Conservation (phyloP, 2,329 filamentous ascomycete genomes). For the Aureobasidium sp. region DNA sequence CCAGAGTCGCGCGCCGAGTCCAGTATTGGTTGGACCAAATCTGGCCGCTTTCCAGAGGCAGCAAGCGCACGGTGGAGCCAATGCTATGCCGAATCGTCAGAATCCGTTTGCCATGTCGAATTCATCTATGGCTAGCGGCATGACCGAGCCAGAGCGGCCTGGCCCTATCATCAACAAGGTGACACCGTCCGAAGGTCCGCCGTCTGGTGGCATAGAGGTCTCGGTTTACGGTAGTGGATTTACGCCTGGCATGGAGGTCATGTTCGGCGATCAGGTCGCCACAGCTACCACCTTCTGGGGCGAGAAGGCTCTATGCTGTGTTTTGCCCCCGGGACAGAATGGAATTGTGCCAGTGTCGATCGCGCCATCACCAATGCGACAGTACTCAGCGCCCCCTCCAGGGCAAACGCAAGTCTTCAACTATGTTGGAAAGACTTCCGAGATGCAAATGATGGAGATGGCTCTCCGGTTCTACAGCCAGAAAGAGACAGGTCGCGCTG, state of each 20-base stretch:
- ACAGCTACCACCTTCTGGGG: slow-evolving; percentile 76
- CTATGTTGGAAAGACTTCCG: slow-evolving; percentile 65
- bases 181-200: slow-evolving; percentile 75
- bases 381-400: slow-evolving; percentile 17
- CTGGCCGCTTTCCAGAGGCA: slow-evolving; percentile 28
- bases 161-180: slow-evolving; percentile 70
- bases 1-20: slow-evolving; percentile 71
- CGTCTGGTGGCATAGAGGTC: slow-evolving; percentile 77
- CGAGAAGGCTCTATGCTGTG: slow-evolving; percentile 69
- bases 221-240: slow-evolving; percentile 77
- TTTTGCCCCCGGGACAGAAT: slow-evolving; percentile 64
- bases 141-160: slow-evolving; percentile 20
- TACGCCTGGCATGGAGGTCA: slow-evolving; percentile 70
- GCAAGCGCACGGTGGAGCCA: slow-evolving; percentile 21
- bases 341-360: slow-evolving; percentile 67
- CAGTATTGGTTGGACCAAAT: slow-evolving; percentile 40
- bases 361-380: slow-evolving; percentile 18
- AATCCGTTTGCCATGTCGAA: slow-evolving; percentile 16
- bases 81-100: slow-evolving; percentile 9
- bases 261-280: slow-evolving; percentile 66
- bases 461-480: slow-evolving; percentile 38
- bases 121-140: slow-evolving; percentile 1
- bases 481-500: slow-evolving; percentile 27
- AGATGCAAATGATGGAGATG: slow-evolving; percentile 52
- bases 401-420: slow-evolving; percentile 45